These are phyloP conservation scores for Hymenoscyphus linearis DNA, from an alignment of 2,329 filamentous ascomycete genomes.

Conservation along the genomic window DNA sequence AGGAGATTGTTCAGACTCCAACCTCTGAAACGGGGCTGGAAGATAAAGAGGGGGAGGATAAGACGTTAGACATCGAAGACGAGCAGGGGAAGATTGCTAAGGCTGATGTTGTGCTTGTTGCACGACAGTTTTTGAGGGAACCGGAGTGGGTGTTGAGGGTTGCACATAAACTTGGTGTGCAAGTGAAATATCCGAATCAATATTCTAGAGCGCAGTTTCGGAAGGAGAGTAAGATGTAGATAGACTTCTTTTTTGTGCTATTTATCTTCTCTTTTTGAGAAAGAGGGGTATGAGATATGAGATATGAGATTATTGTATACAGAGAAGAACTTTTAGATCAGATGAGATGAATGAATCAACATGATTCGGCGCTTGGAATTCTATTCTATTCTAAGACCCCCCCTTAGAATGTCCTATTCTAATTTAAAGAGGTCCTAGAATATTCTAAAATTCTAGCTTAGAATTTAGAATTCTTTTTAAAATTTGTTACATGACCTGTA, in stretches of 20 bases:
- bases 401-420: no score
- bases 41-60: constrained; percentile 33
- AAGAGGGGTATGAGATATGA: no score
- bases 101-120: constrained; percentile 69
- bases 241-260: not conserved
- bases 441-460: no score
- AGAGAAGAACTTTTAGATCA: not conserved
- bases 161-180: constrained; percentile 66
- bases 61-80: constrained; percentile 34
- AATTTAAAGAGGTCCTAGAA: no score
- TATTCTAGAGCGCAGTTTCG: constrained; percentile 22
- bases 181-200: constrained; percentile 57
- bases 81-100: constrained; percentile 33
- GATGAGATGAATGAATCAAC: not conserved
- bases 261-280: not conserved
- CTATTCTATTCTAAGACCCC: no score
- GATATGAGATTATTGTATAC: not conserved
- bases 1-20: constrained; percentile 47
- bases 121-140: constrained; percentile 73
- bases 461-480: no score
- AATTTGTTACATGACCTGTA: no score
- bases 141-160: constrained; percentile 70
- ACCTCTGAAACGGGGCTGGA: not conserved
- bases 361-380: no score
- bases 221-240: constrained; percentile 25